These are phyloP conservation scores for Perkinsus chesapeaki DNA, from an alignment of 169 alveolate species.

Conservation along the genomic window DNA sequence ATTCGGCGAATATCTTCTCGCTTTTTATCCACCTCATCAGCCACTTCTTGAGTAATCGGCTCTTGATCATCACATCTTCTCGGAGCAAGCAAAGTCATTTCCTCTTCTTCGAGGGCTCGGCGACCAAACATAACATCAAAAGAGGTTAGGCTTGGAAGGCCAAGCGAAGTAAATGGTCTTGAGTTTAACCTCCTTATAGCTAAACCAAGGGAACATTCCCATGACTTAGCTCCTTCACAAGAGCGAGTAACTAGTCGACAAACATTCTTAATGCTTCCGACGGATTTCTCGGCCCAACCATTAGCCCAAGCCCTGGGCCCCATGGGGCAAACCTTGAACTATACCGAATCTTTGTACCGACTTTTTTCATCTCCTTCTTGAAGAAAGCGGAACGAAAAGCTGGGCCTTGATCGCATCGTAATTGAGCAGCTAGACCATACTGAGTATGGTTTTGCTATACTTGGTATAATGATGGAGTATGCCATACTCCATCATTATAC, in stretches of 20 bases:
- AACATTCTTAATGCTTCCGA: not conserved
- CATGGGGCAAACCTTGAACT: not conserved
- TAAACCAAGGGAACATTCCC: not conserved
- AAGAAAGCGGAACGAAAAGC: not conserved
- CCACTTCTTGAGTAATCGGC: not conserved
- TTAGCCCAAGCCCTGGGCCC: too few species aligned
- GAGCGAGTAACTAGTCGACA: not conserved
- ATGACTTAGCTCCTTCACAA: not conserved
- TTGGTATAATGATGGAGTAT: not conserved
- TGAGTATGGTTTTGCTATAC: not conserved
- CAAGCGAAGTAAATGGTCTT: not conserved
- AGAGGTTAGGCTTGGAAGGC: not conserved
- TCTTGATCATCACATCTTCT: not conserved
- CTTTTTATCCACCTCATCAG: not conserved
- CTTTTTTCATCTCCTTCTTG: not conserved
- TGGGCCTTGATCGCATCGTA: not conserved
- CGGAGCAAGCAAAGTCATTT: not conserved
- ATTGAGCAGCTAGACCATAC: not conserved
- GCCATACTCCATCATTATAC: not conserved
- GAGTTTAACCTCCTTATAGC: not conserved
- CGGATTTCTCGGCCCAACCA: not conserved
- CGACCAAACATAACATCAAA: not conserved
- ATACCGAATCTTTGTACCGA: not conserved
- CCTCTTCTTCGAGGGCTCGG: not conserved
- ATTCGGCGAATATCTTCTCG: not conserved